Evolutionary conservation across 2,329 filamentous ascomycete species (phyloP).

Genomic region (Aspergillus hiratsukae): DNA sequence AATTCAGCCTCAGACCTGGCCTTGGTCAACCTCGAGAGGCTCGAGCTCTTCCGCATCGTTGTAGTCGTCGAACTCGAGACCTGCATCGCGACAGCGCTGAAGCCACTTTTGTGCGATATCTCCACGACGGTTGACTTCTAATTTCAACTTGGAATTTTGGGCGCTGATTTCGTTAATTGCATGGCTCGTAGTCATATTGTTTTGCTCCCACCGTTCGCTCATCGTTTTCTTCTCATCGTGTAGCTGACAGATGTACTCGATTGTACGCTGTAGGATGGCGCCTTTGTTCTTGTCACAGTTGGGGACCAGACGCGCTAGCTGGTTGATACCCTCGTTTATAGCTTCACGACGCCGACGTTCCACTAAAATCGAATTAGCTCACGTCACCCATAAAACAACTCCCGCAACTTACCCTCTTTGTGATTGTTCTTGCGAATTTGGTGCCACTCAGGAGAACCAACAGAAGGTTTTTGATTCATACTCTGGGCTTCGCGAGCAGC

Average conservation of each 20-base stretch:
- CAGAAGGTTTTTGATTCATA: conserved; percentile 68
- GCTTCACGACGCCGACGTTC: conserved; percentile 95
- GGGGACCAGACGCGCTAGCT: conserved; percentile 94
- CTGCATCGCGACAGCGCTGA: conserved; percentile 43
- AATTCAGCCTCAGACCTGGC: conserved; percentile 11
- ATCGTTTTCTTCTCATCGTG: conserved; percentile 44
- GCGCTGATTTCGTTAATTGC: conserved; percentile 78
- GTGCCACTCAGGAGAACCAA: conserved; percentile 98
- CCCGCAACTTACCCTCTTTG: conserved; percentile 73
- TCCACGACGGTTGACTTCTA: conserved; percentile 79
- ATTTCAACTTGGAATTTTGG: conserved; percentile 92
- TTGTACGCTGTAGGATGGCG: conserved; percentile 87
- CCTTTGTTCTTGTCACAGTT: conserved; percentile 99
- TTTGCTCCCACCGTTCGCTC: conserved; percentile 39
- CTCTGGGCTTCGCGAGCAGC: conserved; percentile 50
- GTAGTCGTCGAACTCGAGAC: conserved; percentile 47
- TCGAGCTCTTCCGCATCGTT: conserved; percentile 41
- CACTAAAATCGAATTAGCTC: conserved; percentile 52
- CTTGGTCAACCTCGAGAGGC: conserved; percentile 33
- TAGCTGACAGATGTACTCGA: conserved; percentile 89
- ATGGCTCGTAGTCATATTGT: conserved; percentile 42
- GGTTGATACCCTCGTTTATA: conserved; percentile 98
- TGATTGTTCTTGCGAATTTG: conserved; percentile 96
- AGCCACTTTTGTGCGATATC: conserved; percentile 56
- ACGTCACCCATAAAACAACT: conserved; percentile 8